Base-by-base conservation (phyloP, 2,329 filamentous ascomycete genomes). In the Lachnum nothofagi region DNA sequence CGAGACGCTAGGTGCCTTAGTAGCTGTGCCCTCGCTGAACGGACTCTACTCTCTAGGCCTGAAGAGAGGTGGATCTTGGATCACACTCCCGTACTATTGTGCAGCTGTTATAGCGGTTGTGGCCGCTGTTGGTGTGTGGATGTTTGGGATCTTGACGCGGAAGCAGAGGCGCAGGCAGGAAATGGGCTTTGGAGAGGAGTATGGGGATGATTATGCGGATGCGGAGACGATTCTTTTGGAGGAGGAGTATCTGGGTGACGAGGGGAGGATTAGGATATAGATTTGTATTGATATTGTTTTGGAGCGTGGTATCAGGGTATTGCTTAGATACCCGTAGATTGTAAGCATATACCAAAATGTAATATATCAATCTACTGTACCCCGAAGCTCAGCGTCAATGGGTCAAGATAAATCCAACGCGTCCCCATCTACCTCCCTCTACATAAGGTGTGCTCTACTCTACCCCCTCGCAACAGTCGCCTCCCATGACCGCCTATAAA, bases 21-120 rank as follows among this genome's bases (percentile, higher is more conserved):
- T 51, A 33, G 54, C 57, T 5, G 56, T 60, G 1, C 63, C 63
- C 2, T 42, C 39, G 5, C 25, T 64, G 3, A 60, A 58, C 5
- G 45, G 20, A 5, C 33, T 63, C 0, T 65, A 58, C 50, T 54
- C 56, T 1, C 16, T 56, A 8, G 63, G 62, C 0, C 34, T 65
- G 44, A 47, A 53, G 50, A 58, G 56, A 48, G 53, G 53, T 1
- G 46, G 54, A n/a, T 23, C 41, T 5, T 64, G 61, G 62, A 47
- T 55, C 9, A 60, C 56, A 8, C 38, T 64, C 17, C 63, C 63
- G n/a, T 65, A 57, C 49, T 54, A 53, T 37, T 39, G 22, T 16
- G 35, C 61, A 5, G 45, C 50, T 3, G 14, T 54, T 9, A 52
- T 61, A 10, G 51, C 37, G 25, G 35, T 48, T 9, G 6, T 58